These are phyloP conservation scores for Rutstroemia sp. DNA, from an alignment of 2,329 filamentous ascomycete species.

Conservation along the genomic window DNA sequence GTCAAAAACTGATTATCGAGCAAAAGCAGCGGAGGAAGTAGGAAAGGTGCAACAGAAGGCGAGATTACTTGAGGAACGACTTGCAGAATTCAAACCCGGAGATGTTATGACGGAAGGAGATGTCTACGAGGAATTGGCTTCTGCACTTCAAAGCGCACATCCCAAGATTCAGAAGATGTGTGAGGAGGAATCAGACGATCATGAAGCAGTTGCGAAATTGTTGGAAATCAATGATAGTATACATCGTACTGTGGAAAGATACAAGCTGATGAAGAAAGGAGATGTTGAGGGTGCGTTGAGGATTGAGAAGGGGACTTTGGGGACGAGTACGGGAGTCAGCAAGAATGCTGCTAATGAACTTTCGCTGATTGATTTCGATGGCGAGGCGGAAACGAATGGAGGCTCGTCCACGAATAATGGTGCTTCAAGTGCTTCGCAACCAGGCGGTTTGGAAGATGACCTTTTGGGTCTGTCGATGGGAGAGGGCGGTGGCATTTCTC, in stretches of 20 bases:
- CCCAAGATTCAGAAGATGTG: conserved; percentile 99
- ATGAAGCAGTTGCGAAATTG: conserved; percentile 89
- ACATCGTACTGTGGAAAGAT: conserved; percentile 90
- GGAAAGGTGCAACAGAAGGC: conserved; percentile 94
- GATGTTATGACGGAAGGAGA: conserved; percentile 67
- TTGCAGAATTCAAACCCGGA: conserved; percentile 75
- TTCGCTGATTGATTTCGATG: conserved; percentile 89
- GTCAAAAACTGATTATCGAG: conserved; percentile 94
- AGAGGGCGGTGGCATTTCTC: conserved; percentile 66
- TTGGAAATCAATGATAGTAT: conserved; percentile 99
- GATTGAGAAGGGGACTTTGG: conserved; percentile 74
- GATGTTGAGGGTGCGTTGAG: conserved; percentile 77
- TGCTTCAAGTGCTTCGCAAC: conserved; percentile 29
- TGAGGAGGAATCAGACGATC: conserved; percentile 94
- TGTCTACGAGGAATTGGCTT: conserved; percentile 76
- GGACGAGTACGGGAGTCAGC: conserved; percentile 56
- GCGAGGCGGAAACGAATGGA: conserved; percentile 49
- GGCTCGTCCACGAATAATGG: conserved; percentile 37
- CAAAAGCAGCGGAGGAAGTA: conserved; percentile 94
- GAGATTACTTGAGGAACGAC: conserved; percentile 81
- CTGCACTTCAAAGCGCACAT: conserved; percentile 83
- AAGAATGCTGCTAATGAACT: conserved; percentile 68
- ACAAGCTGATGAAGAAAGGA: conserved; percentile 93
- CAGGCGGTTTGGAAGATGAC: conserved; percentile 77
- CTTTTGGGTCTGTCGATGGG: conserved; percentile 80